Percentiles rank a stretch among this genome's conserved stretches.
These are phyloP conservation scores for Penicillium odoratum DNA, from an alignment of 495 filamentous ascomycete species.

Conservation along the genomic window DNA sequence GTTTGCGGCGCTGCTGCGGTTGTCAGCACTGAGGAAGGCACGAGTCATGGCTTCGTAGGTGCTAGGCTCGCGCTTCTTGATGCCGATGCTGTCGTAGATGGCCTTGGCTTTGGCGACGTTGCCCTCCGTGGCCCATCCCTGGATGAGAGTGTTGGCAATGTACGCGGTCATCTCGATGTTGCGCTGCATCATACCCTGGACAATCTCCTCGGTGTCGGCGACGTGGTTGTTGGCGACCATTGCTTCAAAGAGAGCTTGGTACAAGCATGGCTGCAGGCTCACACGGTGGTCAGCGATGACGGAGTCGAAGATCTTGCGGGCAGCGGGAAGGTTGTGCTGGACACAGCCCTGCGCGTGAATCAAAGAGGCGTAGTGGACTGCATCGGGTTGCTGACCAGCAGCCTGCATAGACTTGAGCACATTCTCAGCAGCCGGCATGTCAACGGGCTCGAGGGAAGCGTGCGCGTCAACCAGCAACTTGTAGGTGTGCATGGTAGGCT, in stretches of 20 bases:
- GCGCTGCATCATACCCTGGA: conserved; percentile 68
- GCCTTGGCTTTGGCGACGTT: conserved; percentile 74
- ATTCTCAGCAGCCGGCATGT: conserved; percentile 86
- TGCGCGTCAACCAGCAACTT: conserved; percentile 97
- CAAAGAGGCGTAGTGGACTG: conserved; percentile 91
- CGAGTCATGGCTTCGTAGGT: conserved; percentile 99
- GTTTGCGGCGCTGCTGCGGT: conserved; percentile 66
- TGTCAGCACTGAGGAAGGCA: conserved; percentile 81
- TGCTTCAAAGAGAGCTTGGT: conserved; percentile 92
- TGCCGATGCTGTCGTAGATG: conserved; percentile 74
- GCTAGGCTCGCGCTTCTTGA: conserved; percentile 83
- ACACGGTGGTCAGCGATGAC: conserved; percentile 67
- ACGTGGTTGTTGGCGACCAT: conserved; percentile 94
- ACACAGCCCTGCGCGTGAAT: conserved; percentile 97
- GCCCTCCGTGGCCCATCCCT: conserved; percentile 89
- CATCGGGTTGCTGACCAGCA: conserved; percentile 74
- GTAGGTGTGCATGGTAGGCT: conserved; percentile 92
- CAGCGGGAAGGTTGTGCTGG: conserved; percentile 82
- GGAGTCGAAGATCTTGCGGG: conserved; percentile 76
- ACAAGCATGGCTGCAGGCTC: conserved; percentile 77
- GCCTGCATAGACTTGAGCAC: conserved; percentile 77
- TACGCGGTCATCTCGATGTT: conserved; percentile 89
- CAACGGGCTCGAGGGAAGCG: conserved; percentile 87
- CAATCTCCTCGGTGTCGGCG: conserved; percentile 68
- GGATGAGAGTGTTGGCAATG: conserved; percentile 98